phyloP scores from a whole-genome alignment of 108 stramenopile genomes.

The Nannochloropsis oceanica region DNA sequence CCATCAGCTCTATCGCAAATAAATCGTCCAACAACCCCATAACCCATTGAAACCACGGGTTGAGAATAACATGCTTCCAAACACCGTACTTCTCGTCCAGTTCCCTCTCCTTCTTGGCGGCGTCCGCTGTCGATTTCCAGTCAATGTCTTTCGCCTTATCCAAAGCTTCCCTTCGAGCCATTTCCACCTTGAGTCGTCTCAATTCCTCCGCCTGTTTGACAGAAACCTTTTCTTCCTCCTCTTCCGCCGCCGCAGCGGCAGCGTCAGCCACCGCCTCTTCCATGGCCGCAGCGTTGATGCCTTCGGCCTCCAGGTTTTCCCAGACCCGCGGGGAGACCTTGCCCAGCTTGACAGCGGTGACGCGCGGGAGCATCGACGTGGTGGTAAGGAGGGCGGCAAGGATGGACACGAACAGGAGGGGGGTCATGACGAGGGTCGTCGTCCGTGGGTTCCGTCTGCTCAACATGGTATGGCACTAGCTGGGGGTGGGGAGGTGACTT shows the following conservation, averaged over 20 bases:
- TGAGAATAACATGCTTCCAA: slow-evolving; percentile 21
- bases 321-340: neutral
- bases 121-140: slow-evolving; percentile 7
- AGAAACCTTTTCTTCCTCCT: neutral
- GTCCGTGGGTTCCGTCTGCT: neutral
- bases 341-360: neutral
- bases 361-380: neutral
- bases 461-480: neutral
- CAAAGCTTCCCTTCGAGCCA: neutral
- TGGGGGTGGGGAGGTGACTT: neutral
- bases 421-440: neutral
- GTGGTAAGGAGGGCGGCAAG: neutral
- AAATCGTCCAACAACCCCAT: neutral
- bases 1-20: neutral
- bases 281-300: neutral
- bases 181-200: neutral
- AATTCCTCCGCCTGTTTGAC: neutral
- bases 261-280: neutral
- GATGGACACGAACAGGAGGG: neutral
- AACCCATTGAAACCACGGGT: slow-evolving; percentile 1
- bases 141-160: neutral
- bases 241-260: neutral
- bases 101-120: slow-evolving; percentile 27
- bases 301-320: neutral
- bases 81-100: slow-evolving; percentile 22